Evolutionary conservation across 805 yeast species (phyloP), one percentile per base, ranked within the genome.

Genomic region (Zygoascus ofunaensis): DNA sequence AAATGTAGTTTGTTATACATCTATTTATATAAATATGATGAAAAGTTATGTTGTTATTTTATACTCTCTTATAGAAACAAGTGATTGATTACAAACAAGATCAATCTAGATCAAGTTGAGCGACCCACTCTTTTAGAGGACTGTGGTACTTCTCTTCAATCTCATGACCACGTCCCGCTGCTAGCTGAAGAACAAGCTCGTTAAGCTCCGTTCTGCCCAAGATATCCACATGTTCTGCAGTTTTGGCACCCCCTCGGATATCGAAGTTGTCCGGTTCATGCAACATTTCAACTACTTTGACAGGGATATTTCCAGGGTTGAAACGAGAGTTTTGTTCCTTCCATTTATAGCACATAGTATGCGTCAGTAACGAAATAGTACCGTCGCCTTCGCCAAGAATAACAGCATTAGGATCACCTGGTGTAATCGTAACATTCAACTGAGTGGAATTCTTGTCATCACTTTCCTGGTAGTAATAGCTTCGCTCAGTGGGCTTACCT

Each of bases 151-250:
- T 66, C 53, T 80, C 80, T 37, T 74, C 67, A 46, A 92, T 83
- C 17, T 69, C 61, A 39, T 77, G 77, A 2, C 94, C 95, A 30
- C 70, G 61, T 0, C 98, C 98, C 36, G 85, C 70, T 1, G 89
- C 97, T 15, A 92, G 87, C 49, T 75, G 74, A 44, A 90, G 67
- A 10, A 92, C 69, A 56, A 89, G 67, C 58, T 92, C 98, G 59
- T 92, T 92, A 60, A 92, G 68, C 58, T 82, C 94, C 1, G 97
- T 86, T 50, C 94, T 79, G 2, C 98, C 98, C 39, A 92, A 69
- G 39, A 92, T 89, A 60, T 92, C 98, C 23, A 92, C 98, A 62
- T 92, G 98, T 56, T 92, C 98, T 1, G 97, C 97, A 0, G 97
- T 90, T 60, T 83, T 84, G 8, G 96, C 94, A 12, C 98, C 98